A percentile compares a stretch with the other conserved stretches of the same genome.
Conservation (phyloP, 2,329 filamentous ascomycete species). For the Fusarium sp. region DNA sequence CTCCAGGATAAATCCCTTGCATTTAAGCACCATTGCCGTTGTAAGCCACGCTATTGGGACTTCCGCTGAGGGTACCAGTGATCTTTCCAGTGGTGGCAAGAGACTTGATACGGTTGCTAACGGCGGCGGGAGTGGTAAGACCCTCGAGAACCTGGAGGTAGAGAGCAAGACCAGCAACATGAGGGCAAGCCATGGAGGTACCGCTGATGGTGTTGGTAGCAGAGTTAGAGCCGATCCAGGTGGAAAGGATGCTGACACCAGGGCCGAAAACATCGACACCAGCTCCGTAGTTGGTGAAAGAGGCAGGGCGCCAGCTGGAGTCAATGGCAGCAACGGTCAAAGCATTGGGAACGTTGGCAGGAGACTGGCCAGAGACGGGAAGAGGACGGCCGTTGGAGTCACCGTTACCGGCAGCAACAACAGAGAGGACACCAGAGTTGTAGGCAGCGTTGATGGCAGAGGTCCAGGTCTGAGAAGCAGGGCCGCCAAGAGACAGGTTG, state of each 20-base stretch:
- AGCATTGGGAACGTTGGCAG: conserved; percentile 58
- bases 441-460: conserved; percentile 57
- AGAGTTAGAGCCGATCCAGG: conserved; percentile 57
- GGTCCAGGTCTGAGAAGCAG: conserved; percentile 52
- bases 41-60: conserved; percentile 61
- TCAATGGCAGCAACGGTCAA: conserved; percentile 64
- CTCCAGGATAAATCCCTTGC: neutral
- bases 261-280: conserved; percentile 58
- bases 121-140: conserved; percentile 56
- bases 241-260: conserved; percentile 54
- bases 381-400: conserved; percentile 43
- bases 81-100: conserved; percentile 57
- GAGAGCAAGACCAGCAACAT: conserved; percentile 56
- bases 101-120: conserved; percentile 57
- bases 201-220: conserved; percentile 55
- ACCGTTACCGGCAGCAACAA: conserved; percentile 62
- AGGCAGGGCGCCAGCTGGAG: conserved; percentile 53
- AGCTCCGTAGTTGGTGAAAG: conserved; percentile 64
- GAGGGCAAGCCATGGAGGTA: conserved; percentile 58
- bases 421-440: conserved; percentile 56
- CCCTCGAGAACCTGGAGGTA: conserved; percentile 61
- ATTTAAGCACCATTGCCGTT: conserved; percentile 55
- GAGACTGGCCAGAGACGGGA: conserved; percentile 59
- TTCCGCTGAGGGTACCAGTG: conserved; percentile 53
- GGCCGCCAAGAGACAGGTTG: conserved; percentile 60